Evolutionary conservation across 148 eudicot species (phyloP), one percentile per base, ranked within the genome.

Genomic region (Heliosperma pusillum): DNA sequence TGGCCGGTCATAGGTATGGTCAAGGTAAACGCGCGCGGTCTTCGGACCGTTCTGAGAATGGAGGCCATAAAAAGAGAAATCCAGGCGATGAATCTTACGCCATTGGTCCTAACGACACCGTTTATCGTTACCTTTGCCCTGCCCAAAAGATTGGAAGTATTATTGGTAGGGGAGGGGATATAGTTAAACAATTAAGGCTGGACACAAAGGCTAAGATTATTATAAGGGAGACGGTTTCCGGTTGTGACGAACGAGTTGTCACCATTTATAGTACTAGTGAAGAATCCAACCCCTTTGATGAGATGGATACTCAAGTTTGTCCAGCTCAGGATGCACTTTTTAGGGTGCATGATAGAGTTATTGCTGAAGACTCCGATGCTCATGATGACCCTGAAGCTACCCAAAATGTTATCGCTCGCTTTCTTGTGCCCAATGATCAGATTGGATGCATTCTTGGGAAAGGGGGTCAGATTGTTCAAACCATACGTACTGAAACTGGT

Each of bases 101-200:
- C 22, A 90, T 96, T 76, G 91, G 94, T 25, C 26, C 89, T 22
- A 88, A 96, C 60, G 99, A 92, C 73, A 90, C 99, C 7, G 97
- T 95, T 17, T 95, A 92, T 74, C 87, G 99, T 16, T 95, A 92
- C 79, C 80, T 95, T 81, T 95, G 97, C 74, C 97, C 94, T 5
- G 93, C 90, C 60, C 85, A 77, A 72, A 92, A 92, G 85, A 92
- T 95, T 77, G 99, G 97, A 69, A 92, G 99, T 73, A 89, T 95
- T 70, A 92, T 95, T 69, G 99, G 99, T 64, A 90, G 93, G 87
- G 99, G 99, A 57, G 99, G 99, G 53, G 99, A 95, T 74, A 95
- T 95, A 76, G 90, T 89, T 65, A 95, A 95, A 80, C 97, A 95
- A 74, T 78, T 95, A 52, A 82, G 99, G 76, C 71, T 61, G 52